Evolutionary conservation across 2,329 filamentous ascomycete species (phyloP).

Genomic region (Penicillium sp.): DNA sequence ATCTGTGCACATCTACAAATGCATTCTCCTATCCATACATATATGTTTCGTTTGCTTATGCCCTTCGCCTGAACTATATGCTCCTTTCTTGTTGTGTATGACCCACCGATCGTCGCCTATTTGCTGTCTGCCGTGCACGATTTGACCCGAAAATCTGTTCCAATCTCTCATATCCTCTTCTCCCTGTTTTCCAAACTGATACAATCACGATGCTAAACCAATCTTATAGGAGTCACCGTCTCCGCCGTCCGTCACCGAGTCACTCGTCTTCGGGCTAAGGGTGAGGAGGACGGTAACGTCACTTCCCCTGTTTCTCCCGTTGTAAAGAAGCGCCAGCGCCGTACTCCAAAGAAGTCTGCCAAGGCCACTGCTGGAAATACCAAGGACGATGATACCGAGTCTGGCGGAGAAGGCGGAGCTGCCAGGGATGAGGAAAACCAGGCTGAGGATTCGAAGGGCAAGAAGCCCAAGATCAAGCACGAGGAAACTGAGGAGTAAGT

Average conservation of each 20-base stretch:
- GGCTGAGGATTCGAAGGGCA: not conserved
- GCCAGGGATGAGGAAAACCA: not conserved
- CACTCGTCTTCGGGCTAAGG: not conserved
- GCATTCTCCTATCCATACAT: too few relatives aligned
- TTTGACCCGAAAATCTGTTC: too few relatives aligned
- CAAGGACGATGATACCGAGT: not conserved
- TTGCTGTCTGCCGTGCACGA: not conserved
- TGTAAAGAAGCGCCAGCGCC: not conserved
- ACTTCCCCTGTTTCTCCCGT: not conserved
- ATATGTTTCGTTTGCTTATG: too few relatives aligned
- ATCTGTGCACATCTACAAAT: too few relatives aligned
- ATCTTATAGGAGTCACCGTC: not conserved
- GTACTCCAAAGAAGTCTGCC: not conserved
- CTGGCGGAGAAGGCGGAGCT: not conserved
- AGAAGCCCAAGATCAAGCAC: not conserved
- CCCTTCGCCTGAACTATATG: not conserved
- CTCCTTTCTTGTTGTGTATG: too few relatives aligned
- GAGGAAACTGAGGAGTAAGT: not conserved
- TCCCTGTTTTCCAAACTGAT: accelerated
- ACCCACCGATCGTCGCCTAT: too few relatives aligned
- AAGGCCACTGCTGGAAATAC: not conserved
- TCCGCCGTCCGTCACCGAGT: not conserved
- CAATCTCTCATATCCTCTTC: not conserved
- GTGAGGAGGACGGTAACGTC: not conserved
- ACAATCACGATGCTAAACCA: not conserved